These are phyloP conservation scores for Vitis rotundifolia DNA, from an alignment of 164 flowering plant species.

Conservation along the genomic window DNA sequence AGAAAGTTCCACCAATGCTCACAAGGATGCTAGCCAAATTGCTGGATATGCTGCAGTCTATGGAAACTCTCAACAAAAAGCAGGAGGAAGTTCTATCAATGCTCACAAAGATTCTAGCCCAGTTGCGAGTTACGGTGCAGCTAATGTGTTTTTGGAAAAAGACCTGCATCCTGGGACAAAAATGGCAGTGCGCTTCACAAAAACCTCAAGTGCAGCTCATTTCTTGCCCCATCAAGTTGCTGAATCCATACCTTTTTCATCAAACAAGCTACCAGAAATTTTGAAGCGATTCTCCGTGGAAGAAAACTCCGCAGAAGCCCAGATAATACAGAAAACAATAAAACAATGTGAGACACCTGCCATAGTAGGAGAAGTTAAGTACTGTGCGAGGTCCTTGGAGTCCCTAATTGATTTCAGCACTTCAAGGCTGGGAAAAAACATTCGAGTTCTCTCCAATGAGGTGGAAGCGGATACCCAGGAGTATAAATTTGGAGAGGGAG, in stretches of 20 bases:
- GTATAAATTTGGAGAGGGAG: constrained; percentile 27
- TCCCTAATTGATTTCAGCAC: constrained; percentile 47
- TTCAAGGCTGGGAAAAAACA: constrained; percentile 39
- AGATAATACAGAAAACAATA: constrained; percentile 36
- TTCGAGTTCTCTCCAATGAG: constrained; percentile 40
- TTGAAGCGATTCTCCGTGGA: constrained; percentile 27
- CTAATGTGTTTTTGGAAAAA: constrained; percentile 19
- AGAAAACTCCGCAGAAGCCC: constrained; percentile 36
- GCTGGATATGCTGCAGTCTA: too few species aligned
- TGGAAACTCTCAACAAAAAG: too few species aligned
- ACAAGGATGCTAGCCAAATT: too few species aligned
- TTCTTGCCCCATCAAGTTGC: constrained; percentile 34
- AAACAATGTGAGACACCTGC: constrained; percentile 37
- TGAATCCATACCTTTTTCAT: constrained; percentile 39
- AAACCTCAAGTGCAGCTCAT: constrained; percentile 21
- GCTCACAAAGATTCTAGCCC: too few species aligned
- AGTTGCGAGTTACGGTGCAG: too few species aligned
- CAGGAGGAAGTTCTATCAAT: too few species aligned
- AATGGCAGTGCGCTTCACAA: constrained; percentile 36
- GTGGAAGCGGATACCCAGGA: constrained; percentile 24
- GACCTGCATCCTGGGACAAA: constrained; percentile 27
- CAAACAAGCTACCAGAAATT: constrained; percentile 29
- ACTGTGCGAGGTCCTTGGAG: constrained; percentile 49
- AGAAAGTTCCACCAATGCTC: too few species aligned
- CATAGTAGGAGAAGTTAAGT: constrained; percentile 44